Conservation (phyloP, 169 alveolate species). For the Theileria sp. region DNA sequence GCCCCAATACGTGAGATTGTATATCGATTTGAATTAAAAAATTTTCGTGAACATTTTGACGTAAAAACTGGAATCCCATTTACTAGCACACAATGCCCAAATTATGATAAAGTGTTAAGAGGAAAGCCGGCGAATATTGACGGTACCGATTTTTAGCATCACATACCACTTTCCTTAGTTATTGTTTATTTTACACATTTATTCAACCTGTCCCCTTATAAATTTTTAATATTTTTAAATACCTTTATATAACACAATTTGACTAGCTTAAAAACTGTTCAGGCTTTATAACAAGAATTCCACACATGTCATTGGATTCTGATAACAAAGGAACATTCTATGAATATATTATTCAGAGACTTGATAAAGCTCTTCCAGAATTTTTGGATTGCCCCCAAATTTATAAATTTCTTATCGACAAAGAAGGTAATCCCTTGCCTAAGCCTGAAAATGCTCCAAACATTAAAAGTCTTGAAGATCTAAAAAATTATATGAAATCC, state of each 20-base stretch:
- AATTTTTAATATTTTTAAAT: neutral
- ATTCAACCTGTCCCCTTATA: neutral
- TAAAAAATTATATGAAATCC: neutral
- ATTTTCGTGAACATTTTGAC: constrained; percentile 2
- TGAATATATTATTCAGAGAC: neutral
- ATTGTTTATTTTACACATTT: neutral
- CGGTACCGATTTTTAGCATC: neutral
- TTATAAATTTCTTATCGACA: neutral
- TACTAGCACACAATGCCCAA: neutral
- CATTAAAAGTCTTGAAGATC: neutral
- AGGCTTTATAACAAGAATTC: constrained; percentile 5
- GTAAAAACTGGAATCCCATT: constrained; percentile 1
- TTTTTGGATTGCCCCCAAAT: neutral
- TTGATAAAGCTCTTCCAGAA: neutral
- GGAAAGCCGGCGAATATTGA: neutral
- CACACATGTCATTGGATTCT: neutral
- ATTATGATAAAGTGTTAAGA: neutral
- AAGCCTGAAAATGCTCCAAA: neutral
- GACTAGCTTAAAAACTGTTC: neutral
- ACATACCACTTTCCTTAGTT: neutral
- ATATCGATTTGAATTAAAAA: neutral
- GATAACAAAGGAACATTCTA: neutral
- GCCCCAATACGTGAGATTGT: constrained; percentile 6
- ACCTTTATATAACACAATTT: neutral
- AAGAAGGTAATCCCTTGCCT: neutral